Evolutionary conservation across 2,329 filamentous ascomycete genomes (phyloP).

Genomic region (Purpureocillium takamizusanense): DNA sequence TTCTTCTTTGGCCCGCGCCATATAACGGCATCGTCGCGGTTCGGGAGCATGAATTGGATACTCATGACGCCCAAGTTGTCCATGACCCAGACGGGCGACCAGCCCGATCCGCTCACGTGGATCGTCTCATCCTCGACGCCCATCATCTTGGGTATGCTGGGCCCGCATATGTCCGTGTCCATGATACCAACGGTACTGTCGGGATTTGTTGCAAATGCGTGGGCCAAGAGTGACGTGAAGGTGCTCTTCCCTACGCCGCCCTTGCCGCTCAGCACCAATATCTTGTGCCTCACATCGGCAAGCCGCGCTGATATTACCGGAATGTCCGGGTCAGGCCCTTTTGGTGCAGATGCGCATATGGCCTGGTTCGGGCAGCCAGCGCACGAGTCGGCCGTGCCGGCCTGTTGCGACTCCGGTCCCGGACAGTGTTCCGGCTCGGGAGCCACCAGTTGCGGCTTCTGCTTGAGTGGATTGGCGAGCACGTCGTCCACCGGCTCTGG

Average conservation of each 20-base stretch:
- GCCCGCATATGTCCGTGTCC: slow-evolving; percentile 97
- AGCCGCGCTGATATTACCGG: slow-evolving; percentile 79
- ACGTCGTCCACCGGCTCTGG: slow-evolving; percentile 59
- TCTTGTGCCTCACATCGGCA: slow-evolving; percentile 76
- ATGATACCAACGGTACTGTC: slow-evolving; percentile 81
- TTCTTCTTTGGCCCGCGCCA: slow-evolving; percentile 99
- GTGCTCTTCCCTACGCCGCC: slow-evolving; percentile 96
- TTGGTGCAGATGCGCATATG: slow-evolving; percentile 89
- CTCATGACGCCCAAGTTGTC: slow-evolving; percentile 96
- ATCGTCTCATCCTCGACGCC: slow-evolving; percentile 91
- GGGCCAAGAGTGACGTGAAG: slow-evolving; percentile 78
- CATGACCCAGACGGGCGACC: slow-evolving; percentile 91
- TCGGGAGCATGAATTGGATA: slow-evolving; percentile 96
- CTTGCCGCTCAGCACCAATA: slow-evolving; percentile 88
- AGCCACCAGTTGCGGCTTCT: slow-evolving; percentile 77
- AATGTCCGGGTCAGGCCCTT: slow-evolving; percentile 92
- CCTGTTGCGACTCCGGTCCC: slow-evolving; percentile 70
- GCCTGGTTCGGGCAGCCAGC: slow-evolving; percentile 91
- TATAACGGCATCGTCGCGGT: slow-evolving; percentile 88
- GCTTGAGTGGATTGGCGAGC: slow-evolving; percentile 66
- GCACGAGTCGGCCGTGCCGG: slow-evolving; percentile 71
- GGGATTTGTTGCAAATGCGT: slow-evolving; percentile 78
- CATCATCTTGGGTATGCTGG: slow-evolving; percentile 98
- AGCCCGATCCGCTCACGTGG: slow-evolving; percentile 79
- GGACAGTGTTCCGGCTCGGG: slow-evolving; percentile 97